Evolutionary conservation across 1,284 basidiomycete genomes (phyloP).

Genomic region (Moesziomyces aphidis): DNA sequence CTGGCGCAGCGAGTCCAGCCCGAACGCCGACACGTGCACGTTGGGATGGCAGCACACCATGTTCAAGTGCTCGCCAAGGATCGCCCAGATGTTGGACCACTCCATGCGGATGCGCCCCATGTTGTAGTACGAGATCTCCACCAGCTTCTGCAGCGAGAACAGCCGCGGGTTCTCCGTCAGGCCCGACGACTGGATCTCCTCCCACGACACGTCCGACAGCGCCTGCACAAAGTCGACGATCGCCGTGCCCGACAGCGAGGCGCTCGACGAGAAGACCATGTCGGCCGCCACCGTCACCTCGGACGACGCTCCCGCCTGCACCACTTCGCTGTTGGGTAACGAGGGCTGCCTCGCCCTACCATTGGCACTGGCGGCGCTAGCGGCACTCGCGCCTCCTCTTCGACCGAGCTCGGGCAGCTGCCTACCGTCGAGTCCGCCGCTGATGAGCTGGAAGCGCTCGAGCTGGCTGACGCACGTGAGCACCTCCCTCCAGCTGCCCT

Average conservation of each 20-base stretch:
- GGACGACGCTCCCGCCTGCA: conserved; percentile 94
- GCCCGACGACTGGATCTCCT: conserved; percentile 97
- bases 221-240: conserved; percentile 98
- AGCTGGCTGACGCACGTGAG: conserved; percentile 67
- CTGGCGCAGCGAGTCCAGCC: conserved; percentile 96
- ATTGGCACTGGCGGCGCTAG: conserved; percentile 13
- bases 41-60: conserved; percentile 99
- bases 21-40: conserved; percentile 95
- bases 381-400: conserved; percentile 67
- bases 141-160: conserved; percentile 97
- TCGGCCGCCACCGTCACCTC: conserved; percentile 99
- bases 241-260: conserved; percentile 91
- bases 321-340: conserved; percentile 86
- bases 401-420: conserved; percentile 83
- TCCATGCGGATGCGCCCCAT: conserved; percentile 98
- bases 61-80: conserved; percentile 98
- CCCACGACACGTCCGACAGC: conserved; percentile 97
- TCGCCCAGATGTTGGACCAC: conserved; percentile 98
- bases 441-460: conserved; percentile 67
- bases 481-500: conserved; percentile 67
- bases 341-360: conserved; percentile 24
- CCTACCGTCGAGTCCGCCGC: conserved; percentile 68
- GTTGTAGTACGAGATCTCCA: conserved; percentile 99
- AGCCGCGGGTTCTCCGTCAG: conserved; percentile 86
- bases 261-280: conserved; percentile 97